These are phyloP conservation scores for Leccinum fibrillosum DNA, from an alignment of 768 basidiomycete genomes.

Conservation along the genomic window DNA sequence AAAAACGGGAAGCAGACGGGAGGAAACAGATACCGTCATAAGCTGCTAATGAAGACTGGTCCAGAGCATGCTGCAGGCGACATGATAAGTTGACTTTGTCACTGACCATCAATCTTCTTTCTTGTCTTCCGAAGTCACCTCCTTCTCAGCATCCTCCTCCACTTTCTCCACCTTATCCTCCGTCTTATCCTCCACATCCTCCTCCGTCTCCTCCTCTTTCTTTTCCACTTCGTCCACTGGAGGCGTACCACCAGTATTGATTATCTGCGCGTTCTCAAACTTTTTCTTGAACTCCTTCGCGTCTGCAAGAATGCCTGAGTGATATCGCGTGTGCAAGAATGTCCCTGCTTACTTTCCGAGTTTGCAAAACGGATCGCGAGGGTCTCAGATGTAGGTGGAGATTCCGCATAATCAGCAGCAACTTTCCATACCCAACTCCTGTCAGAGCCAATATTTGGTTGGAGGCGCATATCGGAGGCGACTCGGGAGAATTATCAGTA, in stretches of 20 bases:
- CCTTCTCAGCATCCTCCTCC: conserved; percentile 33
- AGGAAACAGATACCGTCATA: conserved; percentile 3
- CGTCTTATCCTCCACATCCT: conserved; percentile 22
- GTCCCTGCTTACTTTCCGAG: conserved; percentile 76
- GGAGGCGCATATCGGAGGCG: conserved; percentile 84
- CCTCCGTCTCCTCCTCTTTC: conserved; percentile 29
- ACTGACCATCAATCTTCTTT: conserved; percentile 26
- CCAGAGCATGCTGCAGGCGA: conserved; percentile 5
- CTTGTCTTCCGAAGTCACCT: conserved; percentile 29
- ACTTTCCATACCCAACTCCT: conserved; percentile 99
- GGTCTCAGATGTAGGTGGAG: conserved; percentile 87
- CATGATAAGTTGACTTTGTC: conserved; percentile 2
- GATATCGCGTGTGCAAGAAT: neutral
- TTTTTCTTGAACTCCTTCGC: conserved; percentile 85
- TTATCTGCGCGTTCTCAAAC: conserved; percentile 82
- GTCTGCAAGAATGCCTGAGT: conserved; percentile 42
- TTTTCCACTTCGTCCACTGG: conserved; percentile 22
- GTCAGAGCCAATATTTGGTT: conserved; percentile 98
- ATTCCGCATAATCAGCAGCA: conserved; percentile 90
- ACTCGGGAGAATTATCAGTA: conserved; percentile 47
- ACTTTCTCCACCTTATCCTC: conserved; percentile 26
- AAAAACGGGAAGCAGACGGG: conserved; percentile 8
- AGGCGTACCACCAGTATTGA: conserved; percentile 42
- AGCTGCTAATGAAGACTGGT: conserved; percentile 8
- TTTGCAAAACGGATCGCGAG: conserved; percentile 98